Percentiles rank a stretch among this genome's conserved stretches.
Conservation (phyloP, 805 yeast species). For the Monosporozyma yasuniensis region DNA sequence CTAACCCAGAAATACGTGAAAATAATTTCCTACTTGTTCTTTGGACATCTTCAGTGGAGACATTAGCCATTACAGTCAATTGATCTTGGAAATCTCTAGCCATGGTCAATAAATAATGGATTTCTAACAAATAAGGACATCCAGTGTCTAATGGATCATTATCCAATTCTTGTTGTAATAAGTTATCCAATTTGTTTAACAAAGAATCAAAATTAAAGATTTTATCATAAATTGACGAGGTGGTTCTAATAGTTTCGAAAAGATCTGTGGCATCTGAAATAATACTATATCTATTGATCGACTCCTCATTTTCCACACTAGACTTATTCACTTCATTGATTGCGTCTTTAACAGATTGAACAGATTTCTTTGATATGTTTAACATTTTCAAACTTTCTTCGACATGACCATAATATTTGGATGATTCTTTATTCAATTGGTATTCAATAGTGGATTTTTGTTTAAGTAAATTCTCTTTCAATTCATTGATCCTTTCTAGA, state of each 20-base stretch:
- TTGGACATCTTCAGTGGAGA: conserved; percentile 54
- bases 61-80: conserved; percentile 45
- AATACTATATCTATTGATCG: conserved; percentile 58
- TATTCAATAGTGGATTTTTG: conserved; percentile 72
- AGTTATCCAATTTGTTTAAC: conserved; percentile 39
- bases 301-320: conserved; percentile 46
- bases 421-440: conserved; percentile 64
- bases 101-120: conserved; percentile 62
- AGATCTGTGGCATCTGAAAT: conserved; percentile 59
- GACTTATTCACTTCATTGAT: conserved; percentile 38
- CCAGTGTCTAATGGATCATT: conserved; percentile 31
- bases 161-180: conserved; percentile 40
- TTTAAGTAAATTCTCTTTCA: conserved; percentile 48
- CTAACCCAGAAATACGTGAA: conserved; percentile 27
- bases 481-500: conserved; percentile 41
- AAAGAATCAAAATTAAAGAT: conserved; percentile 49
- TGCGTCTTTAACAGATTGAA: conserved; percentile 41
- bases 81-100: conserved; percentile 76
- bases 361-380: conserved; percentile 35
- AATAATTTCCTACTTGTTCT: conserved; percentile 48
- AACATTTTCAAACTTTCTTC: conserved; percentile 36
- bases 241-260: conserved; percentile 64
- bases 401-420: conserved; percentile 50
- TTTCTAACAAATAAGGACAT: conserved; percentile 46
- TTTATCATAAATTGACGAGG: conserved; percentile 53